Evolutionary conservation across 257 asterid genomes (phyloP).

Genomic region (Prunella vulgaris): DNA sequence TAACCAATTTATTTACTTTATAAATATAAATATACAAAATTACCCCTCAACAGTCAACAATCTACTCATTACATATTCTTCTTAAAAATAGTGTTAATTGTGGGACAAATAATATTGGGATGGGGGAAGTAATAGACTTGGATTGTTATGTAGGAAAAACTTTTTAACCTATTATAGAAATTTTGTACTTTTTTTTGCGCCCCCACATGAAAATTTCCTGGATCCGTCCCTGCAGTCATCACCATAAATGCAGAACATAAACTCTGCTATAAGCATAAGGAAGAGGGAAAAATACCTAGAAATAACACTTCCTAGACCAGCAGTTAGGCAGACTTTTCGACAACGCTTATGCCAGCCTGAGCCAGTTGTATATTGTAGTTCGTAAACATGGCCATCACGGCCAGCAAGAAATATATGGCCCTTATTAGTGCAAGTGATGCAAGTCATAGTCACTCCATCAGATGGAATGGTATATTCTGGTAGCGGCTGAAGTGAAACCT

Average conservation of each 20-base stretch:
- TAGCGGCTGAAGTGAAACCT: conserved; percentile 82
- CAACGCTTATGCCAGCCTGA: conserved; percentile 94
- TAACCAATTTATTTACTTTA: too few relatives aligned
- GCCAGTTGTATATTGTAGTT: conserved; percentile 86
- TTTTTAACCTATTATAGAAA: too few relatives aligned
- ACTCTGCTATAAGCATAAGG: not conserved
- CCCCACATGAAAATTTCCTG: too few relatives aligned
- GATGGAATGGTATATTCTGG: conserved; percentile 90
- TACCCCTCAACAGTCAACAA: too few relatives aligned
- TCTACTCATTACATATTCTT: too few relatives aligned
- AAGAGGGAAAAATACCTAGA: conserved; percentile 56
- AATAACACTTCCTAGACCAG: conserved; percentile 82
- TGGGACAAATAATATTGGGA: too few relatives aligned
- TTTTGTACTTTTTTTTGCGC: too few relatives aligned
- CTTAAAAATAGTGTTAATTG: too few relatives aligned
- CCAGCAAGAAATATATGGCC: conserved; percentile 94
- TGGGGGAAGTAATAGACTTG: too few relatives aligned
- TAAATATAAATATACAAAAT: too few relatives aligned
- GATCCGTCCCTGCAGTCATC: too few relatives aligned
- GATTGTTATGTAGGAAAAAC: too few relatives aligned
- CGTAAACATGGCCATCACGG: conserved; percentile 93
- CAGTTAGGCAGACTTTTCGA: conserved; percentile 80
- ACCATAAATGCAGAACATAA: conserved; percentile 10
- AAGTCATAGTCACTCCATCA: conserved; percentile 97
- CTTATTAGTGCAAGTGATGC: conserved; percentile 77